A percentile compares a stretch with the other conserved stretches of the same genome.
phyloP scores from a whole-genome alignment of 2,329 filamentous ascomycete species.

The Colletotrichum salicis region DNA sequence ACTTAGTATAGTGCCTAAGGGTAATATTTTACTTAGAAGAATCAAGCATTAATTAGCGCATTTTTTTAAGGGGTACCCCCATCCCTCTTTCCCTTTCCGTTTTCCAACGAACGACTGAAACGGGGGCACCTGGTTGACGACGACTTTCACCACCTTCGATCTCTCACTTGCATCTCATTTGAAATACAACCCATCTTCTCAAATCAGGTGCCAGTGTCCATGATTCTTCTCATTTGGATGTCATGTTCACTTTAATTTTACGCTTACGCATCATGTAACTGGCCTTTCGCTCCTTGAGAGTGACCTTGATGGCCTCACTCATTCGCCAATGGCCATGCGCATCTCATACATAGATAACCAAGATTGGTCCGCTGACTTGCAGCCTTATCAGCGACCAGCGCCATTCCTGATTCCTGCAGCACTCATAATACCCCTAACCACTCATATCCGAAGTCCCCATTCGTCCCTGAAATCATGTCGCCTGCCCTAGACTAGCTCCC shows the following conservation, averaged over 20 bases:
- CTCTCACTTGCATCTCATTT: neutral
- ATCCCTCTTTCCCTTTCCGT: neutral
- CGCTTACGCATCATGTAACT: neutral
- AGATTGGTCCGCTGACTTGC: neutral
- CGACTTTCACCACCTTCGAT: neutral
- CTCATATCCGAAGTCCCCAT: neutral
- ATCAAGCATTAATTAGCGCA: too few relatives aligned
- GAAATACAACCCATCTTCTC: neutral
- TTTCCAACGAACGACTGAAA: neutral
- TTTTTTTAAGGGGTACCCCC: slow-evolving; percentile 20
- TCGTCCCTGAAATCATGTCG: neutral
- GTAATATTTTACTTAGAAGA: too few relatives aligned
- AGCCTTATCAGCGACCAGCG: neutral
- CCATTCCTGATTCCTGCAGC: neutral
- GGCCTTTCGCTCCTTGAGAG: neutral
- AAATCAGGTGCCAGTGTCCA: too few relatives aligned
- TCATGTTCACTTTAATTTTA: neutral
- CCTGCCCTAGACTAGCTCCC: neutral
- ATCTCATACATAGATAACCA: neutral
- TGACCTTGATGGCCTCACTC: neutral
- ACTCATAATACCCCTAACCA: neutral
- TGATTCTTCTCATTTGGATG: neutral
- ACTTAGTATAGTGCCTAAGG: too few relatives aligned
- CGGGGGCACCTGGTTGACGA: neutral
- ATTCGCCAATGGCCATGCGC: too few relatives aligned